Percentiles rank a stretch among this genome's conserved stretches.
These are phyloP conservation scores for Aspergillus latus DNA, from an alignment of 2,329 filamentous ascomycete genomes.

Conservation along the genomic window DNA sequence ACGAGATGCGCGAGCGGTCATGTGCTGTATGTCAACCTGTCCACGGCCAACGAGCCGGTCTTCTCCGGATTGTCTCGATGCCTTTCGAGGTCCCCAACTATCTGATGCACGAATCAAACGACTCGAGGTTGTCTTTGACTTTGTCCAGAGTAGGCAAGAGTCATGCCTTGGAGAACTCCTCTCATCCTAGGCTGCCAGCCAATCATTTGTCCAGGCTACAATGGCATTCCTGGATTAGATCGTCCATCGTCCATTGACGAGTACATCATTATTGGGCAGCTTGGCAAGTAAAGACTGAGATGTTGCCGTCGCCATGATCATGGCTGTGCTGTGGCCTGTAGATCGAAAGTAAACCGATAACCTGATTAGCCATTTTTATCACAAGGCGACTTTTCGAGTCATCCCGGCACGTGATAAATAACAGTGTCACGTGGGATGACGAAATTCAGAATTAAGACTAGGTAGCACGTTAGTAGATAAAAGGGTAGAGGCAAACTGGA, in stretches of 20 bases:
- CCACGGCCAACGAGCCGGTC: constrained; percentile 1
- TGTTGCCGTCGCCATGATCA: neutral
- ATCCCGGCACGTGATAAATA: neutral
- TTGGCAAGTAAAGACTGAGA: neutral
- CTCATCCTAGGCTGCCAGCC: constrained; percentile 6
- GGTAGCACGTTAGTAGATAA: neutral
- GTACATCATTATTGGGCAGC: constrained; percentile 13
- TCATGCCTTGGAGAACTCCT: neutral
- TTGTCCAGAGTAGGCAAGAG: neutral
- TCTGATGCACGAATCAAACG: constrained; percentile 2
- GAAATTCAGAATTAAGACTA: neutral
- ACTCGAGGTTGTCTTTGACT: neutral
- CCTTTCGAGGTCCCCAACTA: neutral
- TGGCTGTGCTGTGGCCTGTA: neutral
- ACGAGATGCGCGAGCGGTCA: constrained; percentile 10
- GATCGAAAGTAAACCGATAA: neutral
- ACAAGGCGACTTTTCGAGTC: neutral
- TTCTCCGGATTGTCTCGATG: constrained; percentile 3
- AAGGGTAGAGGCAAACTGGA: neutral
- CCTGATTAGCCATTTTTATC: no score
- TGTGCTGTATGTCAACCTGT: constrained; percentile 7
- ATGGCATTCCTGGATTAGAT: constrained; percentile 9
- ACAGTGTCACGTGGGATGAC: neutral
- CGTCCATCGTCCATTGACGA: constrained; percentile 13
- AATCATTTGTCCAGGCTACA: constrained; percentile 1